These are phyloP conservation scores for Kwoniella sp. DNA, from an alignment of 768 basidiomycete species.

Conservation along the genomic window DNA sequence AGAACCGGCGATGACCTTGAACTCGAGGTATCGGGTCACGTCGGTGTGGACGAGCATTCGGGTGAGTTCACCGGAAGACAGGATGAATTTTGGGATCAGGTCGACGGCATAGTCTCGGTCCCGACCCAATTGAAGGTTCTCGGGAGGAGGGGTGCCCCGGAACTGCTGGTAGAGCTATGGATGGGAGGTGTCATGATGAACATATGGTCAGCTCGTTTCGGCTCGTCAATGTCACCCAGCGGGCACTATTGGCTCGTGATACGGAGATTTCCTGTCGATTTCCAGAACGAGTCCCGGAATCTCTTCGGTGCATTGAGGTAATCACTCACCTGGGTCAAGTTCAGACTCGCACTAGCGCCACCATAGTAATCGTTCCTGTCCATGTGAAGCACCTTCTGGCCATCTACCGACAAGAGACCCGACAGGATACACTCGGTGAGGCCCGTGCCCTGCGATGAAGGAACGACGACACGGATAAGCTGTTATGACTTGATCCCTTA, in stretches of 20 bases:
- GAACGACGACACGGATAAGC: constrained; percentile 55
- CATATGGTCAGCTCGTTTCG: background rate
- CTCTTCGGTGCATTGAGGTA: too few relatives aligned
- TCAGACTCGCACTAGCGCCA: constrained; percentile 93
- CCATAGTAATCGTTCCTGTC: constrained; percentile 92
- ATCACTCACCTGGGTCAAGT: constrained; percentile 82
- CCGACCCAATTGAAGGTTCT: constrained; percentile 73
- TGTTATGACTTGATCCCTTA: background rate
- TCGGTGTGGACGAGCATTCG: constrained; percentile 98
- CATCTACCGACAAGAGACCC: constrained; percentile 96
- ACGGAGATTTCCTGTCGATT: too few relatives aligned
- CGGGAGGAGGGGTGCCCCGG: constrained; percentile 73
- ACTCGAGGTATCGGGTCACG: constrained; percentile 96
- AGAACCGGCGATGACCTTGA: constrained; percentile 98
- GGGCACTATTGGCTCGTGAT: too few relatives aligned
- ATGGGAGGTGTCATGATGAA: background rate
- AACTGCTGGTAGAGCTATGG: constrained; percentile 92
- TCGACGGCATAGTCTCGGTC: constrained; percentile 98
- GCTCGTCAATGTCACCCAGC: background rate
- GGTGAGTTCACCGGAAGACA: constrained; percentile 94
- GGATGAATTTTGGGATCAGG: constrained; percentile 98
- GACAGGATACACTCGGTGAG: constrained; percentile 98
- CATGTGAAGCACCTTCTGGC: constrained; percentile 97
- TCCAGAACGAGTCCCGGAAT: too few relatives aligned
- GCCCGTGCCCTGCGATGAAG: constrained; percentile 77